Percentiles rank a stretch among this genome's conserved stretches.
phyloP scores from a whole-genome alignment of 768 basidiomycete genomes.

The Russula sp. region DNA sequence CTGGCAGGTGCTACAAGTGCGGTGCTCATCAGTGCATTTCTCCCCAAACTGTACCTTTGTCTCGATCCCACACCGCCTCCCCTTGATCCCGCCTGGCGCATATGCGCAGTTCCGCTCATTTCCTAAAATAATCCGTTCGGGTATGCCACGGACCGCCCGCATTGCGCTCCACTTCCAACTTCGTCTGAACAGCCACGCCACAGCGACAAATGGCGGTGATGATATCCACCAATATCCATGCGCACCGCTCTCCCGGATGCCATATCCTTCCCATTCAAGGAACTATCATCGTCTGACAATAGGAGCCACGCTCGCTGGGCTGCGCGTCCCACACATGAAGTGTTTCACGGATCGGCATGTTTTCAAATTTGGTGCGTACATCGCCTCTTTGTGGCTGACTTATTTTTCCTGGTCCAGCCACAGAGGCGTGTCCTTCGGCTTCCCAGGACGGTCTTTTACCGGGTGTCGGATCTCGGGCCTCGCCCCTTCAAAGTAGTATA shows the following conservation, averaged over 20 bases:
- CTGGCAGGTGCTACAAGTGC: not conserved
- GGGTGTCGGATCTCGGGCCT: not conserved
- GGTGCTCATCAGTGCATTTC: not conserved
- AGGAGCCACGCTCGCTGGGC: not conserved
- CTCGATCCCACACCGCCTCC: not conserved
- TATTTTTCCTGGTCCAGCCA: not conserved
- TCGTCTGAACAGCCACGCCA: not conserved
- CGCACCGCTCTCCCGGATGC: not conserved
- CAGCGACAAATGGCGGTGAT: not conserved
- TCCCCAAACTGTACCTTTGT: not conserved
- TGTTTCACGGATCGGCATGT: slow-evolving; percentile 8
- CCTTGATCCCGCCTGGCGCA: not conserved
- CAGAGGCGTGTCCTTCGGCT: slow-evolving; percentile 1
- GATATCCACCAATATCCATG: not conserved
- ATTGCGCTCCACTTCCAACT: not conserved
- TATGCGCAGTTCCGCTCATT: not conserved
- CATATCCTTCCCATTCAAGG: not conserved
- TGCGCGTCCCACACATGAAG: not conserved
- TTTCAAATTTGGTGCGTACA: not conserved
- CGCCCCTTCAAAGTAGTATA: not conserved
- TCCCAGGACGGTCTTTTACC: not conserved
- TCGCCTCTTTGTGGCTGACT: slow-evolving; percentile 6
- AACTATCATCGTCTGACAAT: not conserved
- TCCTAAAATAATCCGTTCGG: not conserved
- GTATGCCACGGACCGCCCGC: not conserved